Conservation (phyloP, 2,329 filamentous ascomycete genomes). For the Aspergillus tubingensis region DNA sequence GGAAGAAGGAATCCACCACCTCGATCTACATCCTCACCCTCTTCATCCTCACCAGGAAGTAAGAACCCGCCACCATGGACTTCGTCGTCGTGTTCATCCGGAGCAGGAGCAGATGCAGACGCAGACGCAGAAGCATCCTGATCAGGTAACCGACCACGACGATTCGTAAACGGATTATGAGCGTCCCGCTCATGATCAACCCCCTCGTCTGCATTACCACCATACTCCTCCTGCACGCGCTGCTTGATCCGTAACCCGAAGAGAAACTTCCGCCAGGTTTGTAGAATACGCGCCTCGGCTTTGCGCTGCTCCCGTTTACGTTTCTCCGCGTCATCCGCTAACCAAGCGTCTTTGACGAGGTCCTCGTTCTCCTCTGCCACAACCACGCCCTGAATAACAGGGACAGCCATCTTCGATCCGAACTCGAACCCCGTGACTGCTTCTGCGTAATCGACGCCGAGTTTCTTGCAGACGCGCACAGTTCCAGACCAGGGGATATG, state of each 20-base stretch:
- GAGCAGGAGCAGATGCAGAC: neutral
- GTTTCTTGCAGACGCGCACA: constrained; percentile 75
- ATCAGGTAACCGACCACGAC: neutral
- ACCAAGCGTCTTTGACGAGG: constrained; percentile 74
- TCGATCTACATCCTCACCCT: constrained; percentile 4
- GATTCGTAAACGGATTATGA: constrained; percentile 40
- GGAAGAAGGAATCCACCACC: constrained; percentile 28
- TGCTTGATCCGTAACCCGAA: constrained; percentile 82
- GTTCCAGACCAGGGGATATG: constrained; percentile 80
- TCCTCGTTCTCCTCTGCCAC: constrained; percentile 78
- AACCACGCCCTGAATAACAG: constrained; percentile 86
- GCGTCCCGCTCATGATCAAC: constrained; percentile 32
- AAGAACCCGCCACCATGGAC: constrained; percentile 35
- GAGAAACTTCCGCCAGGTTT: constrained; percentile 82
- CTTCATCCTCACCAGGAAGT: constrained; percentile 30
- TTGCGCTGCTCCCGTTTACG: constrained; percentile 81
- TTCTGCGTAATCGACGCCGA: constrained; percentile 87
- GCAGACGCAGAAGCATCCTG: neutral
- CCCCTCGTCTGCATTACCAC: constrained; percentile 48
- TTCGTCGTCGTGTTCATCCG: neutral
- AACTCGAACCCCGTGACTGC: constrained; percentile 97
- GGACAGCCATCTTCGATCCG: constrained; percentile 89
- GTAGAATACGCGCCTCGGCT: constrained; percentile 70
- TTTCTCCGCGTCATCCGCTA: constrained; percentile 73
- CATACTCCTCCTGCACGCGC: constrained; percentile 75